These are phyloP conservation scores for Penicillium sp. DNA, from an alignment of 2,329 filamentous ascomycete genomes.

Conservation along the genomic window DNA sequence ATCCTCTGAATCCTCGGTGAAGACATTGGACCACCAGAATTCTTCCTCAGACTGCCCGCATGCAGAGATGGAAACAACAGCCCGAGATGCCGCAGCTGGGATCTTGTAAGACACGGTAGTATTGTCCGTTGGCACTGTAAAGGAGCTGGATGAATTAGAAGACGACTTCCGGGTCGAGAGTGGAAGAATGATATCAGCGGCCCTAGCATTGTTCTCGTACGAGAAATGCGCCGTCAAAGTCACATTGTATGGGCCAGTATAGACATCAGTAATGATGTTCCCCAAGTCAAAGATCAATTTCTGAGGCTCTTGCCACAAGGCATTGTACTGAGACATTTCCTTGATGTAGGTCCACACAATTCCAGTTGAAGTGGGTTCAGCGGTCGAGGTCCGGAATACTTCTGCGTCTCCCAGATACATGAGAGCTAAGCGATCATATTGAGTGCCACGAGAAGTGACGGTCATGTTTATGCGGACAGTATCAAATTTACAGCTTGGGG, in stretches of 20 bases:
- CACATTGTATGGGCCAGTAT: constrained; percentile 72
- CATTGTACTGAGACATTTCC: constrained; percentile 71
- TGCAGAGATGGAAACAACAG: constrained; percentile 73
- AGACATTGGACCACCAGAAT: constrained; percentile 82
- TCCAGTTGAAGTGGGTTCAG: constrained; percentile 69
- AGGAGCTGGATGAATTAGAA: constrained; percentile 61
- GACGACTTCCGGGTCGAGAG: constrained; percentile 42
- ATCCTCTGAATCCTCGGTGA: constrained; percentile 58
- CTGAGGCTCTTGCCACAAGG: constrained; percentile 68
- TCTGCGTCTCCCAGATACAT: constrained; percentile 78
- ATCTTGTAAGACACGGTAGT: constrained; percentile 62
- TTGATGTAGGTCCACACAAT: constrained; percentile 77
- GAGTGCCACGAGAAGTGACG: constrained; percentile 67
- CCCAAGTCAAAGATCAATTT: constrained; percentile 78
- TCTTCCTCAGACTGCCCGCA: constrained; percentile 76
- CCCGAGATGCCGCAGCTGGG: constrained; percentile 66
- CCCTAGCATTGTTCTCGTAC: constrained; percentile 36
- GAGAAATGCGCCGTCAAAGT: constrained; percentile 75
- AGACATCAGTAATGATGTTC: constrained; percentile 68
- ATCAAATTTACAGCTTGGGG: constrained; percentile 70
- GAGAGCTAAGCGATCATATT: constrained; percentile 73
- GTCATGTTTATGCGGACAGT: constrained; percentile 75
- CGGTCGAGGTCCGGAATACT: constrained; percentile 80
- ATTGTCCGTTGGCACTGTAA: constrained; percentile 63
- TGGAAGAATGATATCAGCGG: constrained; percentile 68